A percentile compares a stretch with the other conserved stretches of the same genome.
phyloP scores from a whole-genome alignment of 2,329 filamentous ascomycete species.

The Ophiostoma australiae region DNA sequence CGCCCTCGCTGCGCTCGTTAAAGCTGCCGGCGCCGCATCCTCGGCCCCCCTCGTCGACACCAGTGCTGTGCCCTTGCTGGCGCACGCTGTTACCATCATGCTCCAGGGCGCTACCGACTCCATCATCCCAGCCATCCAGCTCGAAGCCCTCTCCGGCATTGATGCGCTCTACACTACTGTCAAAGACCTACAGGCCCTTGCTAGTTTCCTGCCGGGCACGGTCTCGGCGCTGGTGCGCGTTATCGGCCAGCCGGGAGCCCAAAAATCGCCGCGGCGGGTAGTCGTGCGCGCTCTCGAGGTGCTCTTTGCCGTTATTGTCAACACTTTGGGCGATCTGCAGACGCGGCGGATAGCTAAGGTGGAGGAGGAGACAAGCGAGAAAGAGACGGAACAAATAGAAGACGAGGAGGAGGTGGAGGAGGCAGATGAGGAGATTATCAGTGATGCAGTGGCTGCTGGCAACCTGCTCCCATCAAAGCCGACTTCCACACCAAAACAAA shows the following conservation, averaged over 20 bases:
- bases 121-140: slow-evolving; percentile 61
- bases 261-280: slow-evolving; percentile 53
- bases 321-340: slow-evolving; percentile 54
- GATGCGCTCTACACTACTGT: slow-evolving; percentile 58
- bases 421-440: slow-evolving; percentile 28
- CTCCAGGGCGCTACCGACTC: slow-evolving; percentile 67
- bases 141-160: slow-evolving; percentile 63
- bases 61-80: slow-evolving; percentile 68
- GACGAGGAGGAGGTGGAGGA: slow-evolving; percentile 26
- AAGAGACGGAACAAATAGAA: slow-evolving; percentile 24
- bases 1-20: slow-evolving; percentile 63
- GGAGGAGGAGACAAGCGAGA: slow-evolving; percentile 15
- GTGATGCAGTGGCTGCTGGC: background rate
- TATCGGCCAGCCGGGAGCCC: slow-evolving; percentile 60
- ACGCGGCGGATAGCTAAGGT: slow-evolving; percentile 42
- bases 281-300: slow-evolving; percentile 58
- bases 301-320: slow-evolving; percentile 51
- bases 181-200: slow-evolving; percentile 67
- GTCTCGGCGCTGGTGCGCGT: slow-evolving; percentile 76
- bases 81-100: slow-evolving; percentile 75
- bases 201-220: slow-evolving; percentile 81
- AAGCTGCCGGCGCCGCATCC: slow-evolving; percentile 44
- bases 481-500: background rate
- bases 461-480: background rate
- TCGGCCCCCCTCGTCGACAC: slow-evolving; percentile 45